phyloP scores from a whole-genome alignment of 257 asterid genomes.

The Ilex asprella region DNA sequence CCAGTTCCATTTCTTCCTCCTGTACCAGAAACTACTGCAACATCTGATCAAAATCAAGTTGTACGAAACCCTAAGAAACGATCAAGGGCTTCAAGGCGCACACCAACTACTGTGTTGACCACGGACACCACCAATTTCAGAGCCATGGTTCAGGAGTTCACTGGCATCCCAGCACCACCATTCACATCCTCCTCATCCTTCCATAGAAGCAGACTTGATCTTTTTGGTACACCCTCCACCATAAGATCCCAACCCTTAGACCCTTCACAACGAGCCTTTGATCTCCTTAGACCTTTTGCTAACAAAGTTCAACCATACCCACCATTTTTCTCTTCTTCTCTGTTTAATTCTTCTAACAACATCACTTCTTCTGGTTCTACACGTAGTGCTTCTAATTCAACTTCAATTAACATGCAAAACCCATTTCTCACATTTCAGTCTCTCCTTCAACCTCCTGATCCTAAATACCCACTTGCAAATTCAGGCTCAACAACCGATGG shows the following conservation, averaged over 20 bases:
- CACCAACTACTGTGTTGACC: slow-evolving; percentile 78
- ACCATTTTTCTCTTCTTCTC: slow-evolving; percentile 22
- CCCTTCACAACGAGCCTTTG: slow-evolving; percentile 27
- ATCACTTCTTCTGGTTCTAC: slow-evolving; percentile 10
- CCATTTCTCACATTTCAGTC: slow-evolving; percentile 31
- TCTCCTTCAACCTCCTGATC: slow-evolving; percentile 35
- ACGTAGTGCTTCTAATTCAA: slow-evolving; percentile 5
- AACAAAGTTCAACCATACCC: slow-evolving; percentile 40
- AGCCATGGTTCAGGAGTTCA: slow-evolving; percentile 95
- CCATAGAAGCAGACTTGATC: slow-evolving; percentile 41
- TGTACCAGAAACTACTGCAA: neutral
- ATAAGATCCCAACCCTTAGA: slow-evolving; percentile 29
- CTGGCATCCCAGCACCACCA: slow-evolving; percentile 84
- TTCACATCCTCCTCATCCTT: slow-evolving; percentile 33
- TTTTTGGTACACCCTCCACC: slow-evolving; percentile 28
- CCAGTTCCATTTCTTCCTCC: neutral
- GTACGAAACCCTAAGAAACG: slow-evolving; percentile 69
- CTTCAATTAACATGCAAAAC: slow-evolving; percentile 21
- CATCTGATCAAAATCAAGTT: slow-evolving; percentile 19
- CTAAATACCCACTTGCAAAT: slow-evolving; percentile 23
- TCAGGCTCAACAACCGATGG: slow-evolving; percentile 16
- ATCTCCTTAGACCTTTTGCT: slow-evolving; percentile 48
- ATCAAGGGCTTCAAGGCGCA: slow-evolving; percentile 85
- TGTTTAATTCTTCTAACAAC: slow-evolving; percentile 11
- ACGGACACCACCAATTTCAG: slow-evolving; percentile 77